Evolutionary conservation across 352 stramenopile genomes (phyloP), one percentile per base, ranked within the genome.

Genomic region (Pythium aristosporum): DNA sequence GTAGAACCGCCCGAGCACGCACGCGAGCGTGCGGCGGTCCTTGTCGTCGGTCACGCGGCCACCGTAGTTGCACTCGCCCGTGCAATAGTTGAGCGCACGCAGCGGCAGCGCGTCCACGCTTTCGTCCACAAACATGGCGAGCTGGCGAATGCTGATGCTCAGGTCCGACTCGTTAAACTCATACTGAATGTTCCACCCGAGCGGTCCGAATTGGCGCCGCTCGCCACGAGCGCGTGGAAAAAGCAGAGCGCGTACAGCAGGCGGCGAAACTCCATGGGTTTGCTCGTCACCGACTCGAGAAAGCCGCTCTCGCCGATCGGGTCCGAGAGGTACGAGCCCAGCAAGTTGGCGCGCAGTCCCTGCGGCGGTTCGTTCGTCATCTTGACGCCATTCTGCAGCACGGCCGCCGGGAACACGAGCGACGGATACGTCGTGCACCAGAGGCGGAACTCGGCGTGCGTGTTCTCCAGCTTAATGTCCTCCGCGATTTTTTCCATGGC

Each of bases 141-240:
- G 73, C 54, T 94, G 85, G 7, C 83, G 80, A 12, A 87, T 77
- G 25, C 79, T 88, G 39, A 98, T 96, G 50, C 96, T 87, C 25
- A 98, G 74, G 68, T 99, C 96, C 0, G 95, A 98, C 51, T 98
- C 92, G 64, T 99, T 99, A 67, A 99, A 99, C 57, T 98, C 90
- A 76, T 99, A 99, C 16, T 92, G 94, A 28, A 98, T 98, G 68
- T 99, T 99, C 96, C 96, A 99, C 18, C 96, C 96, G 5, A 99
- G 67, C 4, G 96, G 86, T 1, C 96, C 96, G 57, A 99, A 99
- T n/a, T 96, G 90, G 66, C 96, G 92, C 48, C 96, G 88, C 78
- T 99, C 96, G 66, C 97, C 46, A 97, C 86, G 20, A 94, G 79
- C 6, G 94, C 94, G 53, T 98, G 91, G 74, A 88, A 96, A 68